Base-by-base conservation (phyloP, 139 green algal species). In the Picochlorum sp. region DNA sequence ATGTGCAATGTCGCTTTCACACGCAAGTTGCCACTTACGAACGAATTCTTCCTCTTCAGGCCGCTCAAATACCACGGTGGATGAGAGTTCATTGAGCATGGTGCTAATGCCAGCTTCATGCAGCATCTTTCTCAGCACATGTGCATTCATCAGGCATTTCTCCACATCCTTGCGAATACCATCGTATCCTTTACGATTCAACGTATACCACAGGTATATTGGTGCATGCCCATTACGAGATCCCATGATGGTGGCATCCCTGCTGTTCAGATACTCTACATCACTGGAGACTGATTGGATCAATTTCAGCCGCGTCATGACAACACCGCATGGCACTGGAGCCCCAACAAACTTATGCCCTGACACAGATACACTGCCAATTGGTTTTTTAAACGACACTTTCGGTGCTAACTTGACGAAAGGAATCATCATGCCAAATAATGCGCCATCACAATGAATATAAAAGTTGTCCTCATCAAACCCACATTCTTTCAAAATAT, bases 171-270 rank as follows among this genome's bases (percentile, higher is more conserved):
- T 79, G 45, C 81, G 73, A 63, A 94, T 80, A 55, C 86, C 86
- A 64, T 88, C 81, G 65, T 95, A 95, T 14, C 91, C 91, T 73
- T 97, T 95, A 13, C 60, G 69, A 5, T 80, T 92, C 4, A 96
- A 75, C n/a, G 88, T 96, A 78, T 95, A 97, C 92, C 91, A 98
- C 68, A 98, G 80, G 77, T 95, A 98, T 63, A 98, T 87, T 14
- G 92, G 85, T 11, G 92, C 92, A 78, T 98, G 92, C 24, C 92
- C 92, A 69, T 98, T 98, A 59, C 92, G 79, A 26, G 70, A 88
- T 59, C 92, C 92, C 92, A 98, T 98, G 69, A 98, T 98, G 62
- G 92, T 98, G 15, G 92, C 92, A 59, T 98, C 92, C 7, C 89
- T 74, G 30, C 58, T 82, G 74, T 96, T 96, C 3, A 97, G 83